phyloP scores from a whole-genome alignment of 2,329 filamentous ascomycete genomes.

The Cladophialophora chaetospira region DNA sequence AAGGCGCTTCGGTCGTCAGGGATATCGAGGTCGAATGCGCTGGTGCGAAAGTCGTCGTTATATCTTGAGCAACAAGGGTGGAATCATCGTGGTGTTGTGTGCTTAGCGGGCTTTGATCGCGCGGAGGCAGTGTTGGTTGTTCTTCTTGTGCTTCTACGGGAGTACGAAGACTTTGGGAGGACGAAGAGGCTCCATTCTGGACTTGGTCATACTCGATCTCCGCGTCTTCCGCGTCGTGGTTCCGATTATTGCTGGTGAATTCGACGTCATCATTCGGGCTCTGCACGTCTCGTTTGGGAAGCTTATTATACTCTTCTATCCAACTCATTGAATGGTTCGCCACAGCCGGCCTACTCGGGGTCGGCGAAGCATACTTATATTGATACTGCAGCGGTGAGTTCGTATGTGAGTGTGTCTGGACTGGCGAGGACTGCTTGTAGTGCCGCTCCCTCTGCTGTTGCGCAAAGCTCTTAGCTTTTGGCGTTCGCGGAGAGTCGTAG shows the following conservation, averaged over 20 bases:
- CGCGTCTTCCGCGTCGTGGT: neutral
- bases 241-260: neutral
- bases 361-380: slow-evolving; percentile 2
- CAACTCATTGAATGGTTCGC: slow-evolving; percentile 7
- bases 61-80: neutral
- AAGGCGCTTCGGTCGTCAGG: neutral
- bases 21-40: neutral
- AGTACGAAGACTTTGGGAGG: no score
- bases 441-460: slow-evolving; percentile 30
- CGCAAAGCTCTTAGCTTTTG: slow-evolving; percentile 29
- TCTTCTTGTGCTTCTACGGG: neutral
- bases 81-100: neutral
- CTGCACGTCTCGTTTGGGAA: slow-evolving; percentile 1
- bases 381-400: slow-evolving; percentile 12
- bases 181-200: no score
- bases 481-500: slow-evolving; percentile 25
- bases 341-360: neutral
- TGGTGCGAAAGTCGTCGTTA: neutral
- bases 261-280: neutral
- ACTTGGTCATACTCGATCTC: neutral
- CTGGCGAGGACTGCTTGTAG: slow-evolving; percentile 17
- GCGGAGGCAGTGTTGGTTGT: neutral
- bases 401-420: slow-evolving; percentile 1
- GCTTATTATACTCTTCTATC: slow-evolving; percentile 9
- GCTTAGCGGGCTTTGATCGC: slow-evolving; percentile 2